Percentiles rank a stretch among this genome's conserved stretches.
phyloP scores from a whole-genome alignment of 116 monocot genomes.

The Iris pallida region DNA sequence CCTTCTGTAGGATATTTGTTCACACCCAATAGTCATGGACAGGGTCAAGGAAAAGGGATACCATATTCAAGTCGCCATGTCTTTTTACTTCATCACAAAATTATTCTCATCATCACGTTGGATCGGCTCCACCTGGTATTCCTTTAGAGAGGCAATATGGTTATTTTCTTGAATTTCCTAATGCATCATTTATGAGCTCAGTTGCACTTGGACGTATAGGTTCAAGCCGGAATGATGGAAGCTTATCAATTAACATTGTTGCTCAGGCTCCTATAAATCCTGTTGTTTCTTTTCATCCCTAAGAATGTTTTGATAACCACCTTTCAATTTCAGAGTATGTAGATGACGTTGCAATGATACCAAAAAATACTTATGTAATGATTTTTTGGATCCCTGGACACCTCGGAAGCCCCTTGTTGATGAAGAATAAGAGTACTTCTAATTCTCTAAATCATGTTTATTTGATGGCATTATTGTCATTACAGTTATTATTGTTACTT shows the following conservation, averaged over 20 bases:
- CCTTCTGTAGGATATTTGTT: constrained; percentile 36
- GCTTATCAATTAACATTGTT: constrained; percentile 35
- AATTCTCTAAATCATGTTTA: no score
- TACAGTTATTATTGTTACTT: no score
- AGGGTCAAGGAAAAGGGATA: constrained; percentile 29
- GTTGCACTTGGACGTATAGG: constrained; percentile 47
- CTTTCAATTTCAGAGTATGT: no score
- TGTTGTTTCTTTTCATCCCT: constrained; percentile 24
- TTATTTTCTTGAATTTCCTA: constrained; percentile 55
- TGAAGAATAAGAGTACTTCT: no score
- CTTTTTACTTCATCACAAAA: constrained; percentile 37
- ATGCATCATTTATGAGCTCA: constrained; percentile 55
- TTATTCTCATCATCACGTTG: constrained; percentile 54
- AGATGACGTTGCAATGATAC: no score
- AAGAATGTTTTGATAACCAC: constrained; percentile 45
- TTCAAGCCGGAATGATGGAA: constrained; percentile 33
- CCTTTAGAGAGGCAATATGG: constrained; percentile 78
- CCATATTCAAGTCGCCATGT: constrained; percentile 32
- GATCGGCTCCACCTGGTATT: constrained; percentile 87
- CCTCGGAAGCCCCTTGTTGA: no score
- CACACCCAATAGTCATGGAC: constrained; percentile 30
- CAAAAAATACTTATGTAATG: no score
- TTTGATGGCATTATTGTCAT: no score
- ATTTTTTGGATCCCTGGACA: no score
- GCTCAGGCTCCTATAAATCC: constrained; percentile 33